Evolutionary conservation across 257 asterid species (phyloP), one percentile per base, ranked within the genome.

Genomic region (Rehmannia glutinosa): DNA sequence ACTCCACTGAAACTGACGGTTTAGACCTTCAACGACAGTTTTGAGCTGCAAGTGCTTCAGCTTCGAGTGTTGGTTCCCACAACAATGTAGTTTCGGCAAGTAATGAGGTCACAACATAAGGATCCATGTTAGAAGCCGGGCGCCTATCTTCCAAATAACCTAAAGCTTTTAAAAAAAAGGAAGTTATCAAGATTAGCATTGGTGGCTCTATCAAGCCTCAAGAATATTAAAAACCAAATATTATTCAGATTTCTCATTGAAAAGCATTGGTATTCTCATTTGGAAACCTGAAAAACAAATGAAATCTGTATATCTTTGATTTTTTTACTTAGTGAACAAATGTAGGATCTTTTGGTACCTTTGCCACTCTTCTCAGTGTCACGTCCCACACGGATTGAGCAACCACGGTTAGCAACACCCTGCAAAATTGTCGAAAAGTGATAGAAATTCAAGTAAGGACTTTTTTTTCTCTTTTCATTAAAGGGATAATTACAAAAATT

Each of bases 91-190:
- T 80, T 76, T 90, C 99, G 60, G 99, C 96, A 46, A 90, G 97
- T 73, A 93, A 73, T 53, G 87, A 68, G 1, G 95, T 93, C 80
- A 93, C 99, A 0, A 90, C 71, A 9, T 93, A 93, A 13, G 99
- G 99, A 61, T 93, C 99, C 99, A 93, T 93, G 95, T 93, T 93
- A 45, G 99, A 93, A 42, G 99, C 99, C 5, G 99, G 99, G 23
- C 99, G 99, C 64, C 99, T 84, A 30, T 93, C 99, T 76, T 93
- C 97, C 96, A 93, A 76, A 73, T 90, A 93, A 74, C 98, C 98
- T 93, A 75, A 11, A 41, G 54, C 41, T 39, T 33, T 45, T 21
- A 25, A 24, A 23, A 50, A 50, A 50, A 20, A 17, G 28, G 11
- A 21, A 21, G 33, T n/a, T 19, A 64, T 49, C 64, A 53, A 7